phyloP scores from a whole-genome alignment of 2,329 filamentous ascomycete species.

The Fusarium duplospermum region DNA sequence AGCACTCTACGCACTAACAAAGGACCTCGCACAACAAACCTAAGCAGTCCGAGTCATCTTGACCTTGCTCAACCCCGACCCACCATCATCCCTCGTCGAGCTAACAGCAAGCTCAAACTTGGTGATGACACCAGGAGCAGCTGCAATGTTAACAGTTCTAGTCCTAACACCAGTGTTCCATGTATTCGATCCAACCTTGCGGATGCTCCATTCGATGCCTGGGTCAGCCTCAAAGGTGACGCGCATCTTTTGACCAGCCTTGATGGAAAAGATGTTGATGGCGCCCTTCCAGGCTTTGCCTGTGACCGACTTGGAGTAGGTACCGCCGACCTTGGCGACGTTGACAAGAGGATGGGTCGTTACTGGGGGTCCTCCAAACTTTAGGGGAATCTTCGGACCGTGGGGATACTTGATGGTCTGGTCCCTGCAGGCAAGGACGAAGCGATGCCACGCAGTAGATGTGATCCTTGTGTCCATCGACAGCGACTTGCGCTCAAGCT shows the following conservation, averaged over 20 bases:
- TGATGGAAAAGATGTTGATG: conserved; percentile 15
- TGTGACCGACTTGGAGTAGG: conserved; percentile 8
- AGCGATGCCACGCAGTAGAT: conserved; percentile 12
- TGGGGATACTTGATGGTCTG: conserved; percentile 23
- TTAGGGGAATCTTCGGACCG: conserved; percentile 17
- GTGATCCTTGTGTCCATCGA: conserved; percentile 18
- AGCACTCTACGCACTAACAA: not conserved
- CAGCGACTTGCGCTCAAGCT: conserved; percentile 14
- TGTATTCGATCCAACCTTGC: conserved; percentile 11
- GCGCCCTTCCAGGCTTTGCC: conserved; percentile 16
- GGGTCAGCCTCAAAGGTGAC: conserved; percentile 8
- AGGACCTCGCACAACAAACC: not conserved
- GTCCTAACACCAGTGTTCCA: conserved; percentile 12
- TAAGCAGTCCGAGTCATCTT: conserved; percentile 19
- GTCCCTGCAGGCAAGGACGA: conserved; percentile 27
- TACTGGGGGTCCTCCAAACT: conserved; percentile 1
- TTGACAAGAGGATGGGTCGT: not conserved
- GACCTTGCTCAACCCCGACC: conserved; percentile 18
- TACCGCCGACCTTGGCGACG: not conserved
- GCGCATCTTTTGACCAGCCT: conserved; percentile 13
- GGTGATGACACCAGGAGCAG: conserved; percentile 5
- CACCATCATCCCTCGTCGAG: conserved; percentile 20
- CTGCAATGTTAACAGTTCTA: conserved; percentile 7
- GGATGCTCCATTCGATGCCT: conserved; percentile 25
- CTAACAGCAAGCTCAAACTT: conserved; percentile 21